These are phyloP conservation scores for Colletotrichum spaethianum DNA, from an alignment of 2,329 filamentous ascomycete species.

Conservation along the genomic window DNA sequence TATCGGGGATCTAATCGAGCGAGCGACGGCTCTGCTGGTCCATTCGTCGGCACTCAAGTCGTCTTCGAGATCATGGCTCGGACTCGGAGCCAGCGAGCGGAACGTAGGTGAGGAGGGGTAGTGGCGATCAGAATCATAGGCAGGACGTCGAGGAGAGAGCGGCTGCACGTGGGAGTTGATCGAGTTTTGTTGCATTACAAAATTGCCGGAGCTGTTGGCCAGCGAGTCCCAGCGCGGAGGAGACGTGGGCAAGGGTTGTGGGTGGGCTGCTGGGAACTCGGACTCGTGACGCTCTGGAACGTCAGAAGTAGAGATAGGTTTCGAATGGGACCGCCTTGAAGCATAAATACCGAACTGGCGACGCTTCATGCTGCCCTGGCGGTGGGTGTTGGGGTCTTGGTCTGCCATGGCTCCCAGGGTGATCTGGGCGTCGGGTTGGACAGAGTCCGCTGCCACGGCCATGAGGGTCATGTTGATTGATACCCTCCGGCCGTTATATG, in stretches of 20 bases:
- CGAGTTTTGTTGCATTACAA: slow-evolving; percentile 38
- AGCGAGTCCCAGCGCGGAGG: slow-evolving; percentile 63
- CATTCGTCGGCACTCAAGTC: slow-evolving; percentile 42
- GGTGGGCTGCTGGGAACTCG: slow-evolving; percentile 42
- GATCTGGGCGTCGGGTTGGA: slow-evolving; percentile 29
- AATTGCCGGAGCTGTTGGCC: slow-evolving; percentile 43
- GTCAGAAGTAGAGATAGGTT: slow-evolving; percentile 40
- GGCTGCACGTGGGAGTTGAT: slow-evolving; percentile 19
- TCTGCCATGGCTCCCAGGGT: slow-evolving; percentile 25
- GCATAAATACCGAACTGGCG: slow-evolving; percentile 43
- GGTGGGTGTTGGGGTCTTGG: slow-evolving; percentile 36
- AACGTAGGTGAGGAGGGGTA: slow-evolving; percentile 52
- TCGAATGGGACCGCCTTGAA: slow-evolving; percentile 39
- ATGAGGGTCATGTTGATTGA: slow-evolving; percentile 40
- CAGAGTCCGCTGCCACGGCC: slow-evolving; percentile 43
- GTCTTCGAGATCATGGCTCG: slow-evolving; percentile 40
- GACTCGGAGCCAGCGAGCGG: slow-evolving; percentile 42
- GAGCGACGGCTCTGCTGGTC: slow-evolving; percentile 38
- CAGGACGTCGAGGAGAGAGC: slow-evolving; percentile 46
- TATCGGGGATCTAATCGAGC: slow-evolving; percentile 42
- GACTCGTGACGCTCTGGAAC: slow-evolving; percentile 37
- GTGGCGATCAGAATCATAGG: slow-evolving; percentile 46
- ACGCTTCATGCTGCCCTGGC: slow-evolving; percentile 38
- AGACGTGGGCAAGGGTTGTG: slow-evolving; percentile 53
- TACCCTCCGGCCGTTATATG: slow-evolving; percentile 37